phyloP scores from a whole-genome alignment of 495 filamentous ascomycete species.

The Penicillium lagena region DNA sequence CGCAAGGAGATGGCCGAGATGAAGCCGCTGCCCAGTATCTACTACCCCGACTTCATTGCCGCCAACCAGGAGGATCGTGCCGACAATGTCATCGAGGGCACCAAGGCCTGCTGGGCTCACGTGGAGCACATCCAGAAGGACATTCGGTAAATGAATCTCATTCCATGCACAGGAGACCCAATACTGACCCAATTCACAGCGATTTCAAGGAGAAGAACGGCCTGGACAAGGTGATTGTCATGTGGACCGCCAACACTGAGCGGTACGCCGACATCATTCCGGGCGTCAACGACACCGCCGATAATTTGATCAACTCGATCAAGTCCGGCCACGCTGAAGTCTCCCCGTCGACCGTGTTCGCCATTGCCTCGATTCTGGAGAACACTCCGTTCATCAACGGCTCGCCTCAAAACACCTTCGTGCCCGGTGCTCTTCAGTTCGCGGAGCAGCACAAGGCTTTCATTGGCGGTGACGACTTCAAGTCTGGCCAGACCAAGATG shows the following conservation, averaged over 20 bases:
- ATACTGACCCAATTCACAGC: slow-evolving; percentile 36
- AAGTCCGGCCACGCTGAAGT: slow-evolving; percentile 81
- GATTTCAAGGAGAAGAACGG: slow-evolving; percentile 83
- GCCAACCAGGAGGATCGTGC: slow-evolving; percentile 97
- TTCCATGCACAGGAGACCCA: neutral
- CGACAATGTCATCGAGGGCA: slow-evolving; percentile 80
- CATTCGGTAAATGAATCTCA: slow-evolving; percentile 62
- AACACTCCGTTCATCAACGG: slow-evolving; percentile 96
- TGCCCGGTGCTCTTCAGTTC: slow-evolving; percentile 83
- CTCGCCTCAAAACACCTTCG: slow-evolving; percentile 98
- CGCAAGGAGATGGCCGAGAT: slow-evolving; percentile 88
- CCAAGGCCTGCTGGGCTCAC: slow-evolving; percentile 77
- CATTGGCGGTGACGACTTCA: slow-evolving; percentile 98
- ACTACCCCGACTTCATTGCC: slow-evolving; percentile 99
- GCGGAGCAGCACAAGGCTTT: slow-evolving; percentile 86
- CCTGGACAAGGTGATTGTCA: slow-evolving; percentile 94
- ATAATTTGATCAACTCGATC: slow-evolving; percentile 85
- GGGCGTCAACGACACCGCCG: slow-evolving; percentile 94
- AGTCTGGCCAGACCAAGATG: slow-evolving; percentile 99
- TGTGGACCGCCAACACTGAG: slow-evolving; percentile 99
- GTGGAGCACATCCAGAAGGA: slow-evolving; percentile 93
- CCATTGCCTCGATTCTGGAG: slow-evolving; percentile 89
- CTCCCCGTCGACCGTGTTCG: slow-evolving; percentile 90
- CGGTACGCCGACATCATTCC: slow-evolving; percentile 82
- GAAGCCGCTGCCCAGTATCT: slow-evolving; percentile 88